These are phyloP conservation scores for Argentina anserina DNA, from an alignment of 306 rosid species.

Conservation along the genomic window DNA sequence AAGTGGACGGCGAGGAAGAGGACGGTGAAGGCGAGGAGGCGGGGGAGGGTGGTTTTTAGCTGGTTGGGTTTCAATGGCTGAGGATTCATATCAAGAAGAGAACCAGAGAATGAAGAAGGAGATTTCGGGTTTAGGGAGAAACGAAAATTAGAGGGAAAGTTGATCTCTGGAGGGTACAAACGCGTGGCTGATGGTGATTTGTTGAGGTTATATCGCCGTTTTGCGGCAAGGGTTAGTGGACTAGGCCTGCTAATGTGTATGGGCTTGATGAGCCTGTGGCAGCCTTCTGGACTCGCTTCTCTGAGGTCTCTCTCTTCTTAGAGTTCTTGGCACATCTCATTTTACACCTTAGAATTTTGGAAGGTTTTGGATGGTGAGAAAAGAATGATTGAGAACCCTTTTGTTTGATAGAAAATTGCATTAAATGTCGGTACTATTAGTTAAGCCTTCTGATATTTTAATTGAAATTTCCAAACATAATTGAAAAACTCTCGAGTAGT, in stretches of 20 bases:
- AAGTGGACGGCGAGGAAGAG: conserved; percentile 38
- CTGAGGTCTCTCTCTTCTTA: no score
- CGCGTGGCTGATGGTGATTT: background rate
- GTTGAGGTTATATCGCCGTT: background rate
- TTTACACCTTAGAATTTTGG: no score
- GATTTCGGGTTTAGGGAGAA: background rate
- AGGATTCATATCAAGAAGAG: conserved; percentile 31
- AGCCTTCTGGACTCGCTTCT: background rate
- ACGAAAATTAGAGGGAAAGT: background rate
- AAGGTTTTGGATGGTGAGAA: no score
- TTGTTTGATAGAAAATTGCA: no score
- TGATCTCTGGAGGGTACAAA: background rate
- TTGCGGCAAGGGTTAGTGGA: background rate
- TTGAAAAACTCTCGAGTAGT: no score
- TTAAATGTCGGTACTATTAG: no score
- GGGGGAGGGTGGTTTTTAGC: conserved; percentile 27
- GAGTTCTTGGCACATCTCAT: no score
- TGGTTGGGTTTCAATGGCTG: conserved; percentile 19
- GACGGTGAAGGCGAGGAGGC: conserved; percentile 39
- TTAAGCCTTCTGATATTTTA: no score
- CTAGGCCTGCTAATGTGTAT: background rate
- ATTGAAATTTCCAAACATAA: no score
- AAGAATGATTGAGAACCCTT: no score
- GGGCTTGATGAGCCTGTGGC: background rate
- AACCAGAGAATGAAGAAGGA: background rate